These are phyloP conservation scores for Lentithecium fluviatile DNA, from an alignment of 495 filamentous ascomycete species.

Conservation along the genomic window DNA sequence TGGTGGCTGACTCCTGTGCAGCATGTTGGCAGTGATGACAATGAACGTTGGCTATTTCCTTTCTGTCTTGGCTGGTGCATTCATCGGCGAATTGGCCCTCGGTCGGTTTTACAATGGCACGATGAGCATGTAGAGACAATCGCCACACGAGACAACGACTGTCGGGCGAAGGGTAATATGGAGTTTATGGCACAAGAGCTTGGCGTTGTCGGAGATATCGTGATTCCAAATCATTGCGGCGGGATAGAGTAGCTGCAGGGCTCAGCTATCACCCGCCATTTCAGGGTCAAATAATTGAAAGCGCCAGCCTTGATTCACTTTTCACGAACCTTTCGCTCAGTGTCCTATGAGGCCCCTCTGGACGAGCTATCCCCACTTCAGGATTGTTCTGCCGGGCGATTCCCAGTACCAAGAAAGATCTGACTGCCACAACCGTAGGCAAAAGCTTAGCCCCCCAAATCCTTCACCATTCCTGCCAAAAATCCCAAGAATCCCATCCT, in stretches of 20 bases:
- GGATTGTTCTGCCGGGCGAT: too few relatives aligned
- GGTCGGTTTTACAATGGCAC: slow-evolving; percentile 58
- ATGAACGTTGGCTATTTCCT: slow-evolving; percentile 96
- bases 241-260: slow-evolving; percentile 30
- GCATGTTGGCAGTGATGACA: slow-evolving; percentile 98
- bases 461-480: background rate
- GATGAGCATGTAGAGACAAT: slow-evolving; percentile 21
- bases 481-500: too few relatives aligned
- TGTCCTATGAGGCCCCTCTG: too few relatives aligned
- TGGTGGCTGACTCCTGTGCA: slow-evolving; percentile 41
- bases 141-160: too few relatives aligned
- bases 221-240: background rate
- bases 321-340: too few relatives aligned
- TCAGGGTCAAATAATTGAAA: too few relatives aligned
- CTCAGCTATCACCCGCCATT: background rate
- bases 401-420: slow-evolving; percentile 1
- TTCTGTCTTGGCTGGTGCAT: slow-evolving; percentile 77
- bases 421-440: slow-evolving; percentile 18
- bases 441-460: slow-evolving; percentile 16
- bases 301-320: too few relatives aligned
- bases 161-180: slow-evolving; percentile 22
- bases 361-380: too few relatives aligned
- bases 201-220: slow-evolving; percentile 9
- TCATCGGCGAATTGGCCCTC: slow-evolving; percentile 77
- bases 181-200: slow-evolving; percentile 8